phyloP scores from a whole-genome alignment of 164 flowering plant species.

The Umbellularia californica region DNA sequence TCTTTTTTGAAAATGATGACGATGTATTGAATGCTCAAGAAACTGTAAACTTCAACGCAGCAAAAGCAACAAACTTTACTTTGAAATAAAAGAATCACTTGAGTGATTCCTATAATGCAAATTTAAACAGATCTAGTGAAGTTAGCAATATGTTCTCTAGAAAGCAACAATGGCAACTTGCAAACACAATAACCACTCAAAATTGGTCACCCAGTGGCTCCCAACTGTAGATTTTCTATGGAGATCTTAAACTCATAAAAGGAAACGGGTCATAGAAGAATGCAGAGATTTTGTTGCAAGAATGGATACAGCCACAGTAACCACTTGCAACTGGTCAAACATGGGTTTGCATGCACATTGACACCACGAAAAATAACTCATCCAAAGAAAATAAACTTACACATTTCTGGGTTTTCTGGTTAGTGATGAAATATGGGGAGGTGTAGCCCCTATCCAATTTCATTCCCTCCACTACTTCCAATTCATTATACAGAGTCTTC shows the following conservation, averaged over 20 bases:
- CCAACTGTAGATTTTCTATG: not conserved
- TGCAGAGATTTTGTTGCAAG: not conserved
- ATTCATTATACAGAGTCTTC: conserved; percentile 77
- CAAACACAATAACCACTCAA: too few relatives aligned
- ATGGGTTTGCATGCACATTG: not conserved
- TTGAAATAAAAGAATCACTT: too few relatives aligned
- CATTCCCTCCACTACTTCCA: conserved; percentile 99
- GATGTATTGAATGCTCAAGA: not conserved
- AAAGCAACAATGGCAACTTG: too few relatives aligned
- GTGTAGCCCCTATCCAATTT: conserved; percentile 95
- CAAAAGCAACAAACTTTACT: too few relatives aligned
- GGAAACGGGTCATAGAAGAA: not conserved
- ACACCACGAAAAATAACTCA: not conserved
- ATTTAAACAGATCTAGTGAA: too few relatives aligned
- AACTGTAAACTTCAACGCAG: not conserved
- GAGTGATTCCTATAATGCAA: too few relatives aligned
- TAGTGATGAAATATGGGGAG: conserved; percentile 92
- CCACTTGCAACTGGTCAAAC: not conserved
- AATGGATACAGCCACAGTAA: not conserved
- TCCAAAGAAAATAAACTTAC: conserved; percentile 37
- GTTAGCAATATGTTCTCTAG: too few relatives aligned
- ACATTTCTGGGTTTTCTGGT: conserved; percentile 90
- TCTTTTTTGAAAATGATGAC: not conserved
- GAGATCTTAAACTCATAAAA: too few relatives aligned
- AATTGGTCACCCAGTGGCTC: not conserved